Evolutionary conservation across 2,329 filamentous ascomycete species (phyloP).

Genomic region (Aspergillus texensis): DNA sequence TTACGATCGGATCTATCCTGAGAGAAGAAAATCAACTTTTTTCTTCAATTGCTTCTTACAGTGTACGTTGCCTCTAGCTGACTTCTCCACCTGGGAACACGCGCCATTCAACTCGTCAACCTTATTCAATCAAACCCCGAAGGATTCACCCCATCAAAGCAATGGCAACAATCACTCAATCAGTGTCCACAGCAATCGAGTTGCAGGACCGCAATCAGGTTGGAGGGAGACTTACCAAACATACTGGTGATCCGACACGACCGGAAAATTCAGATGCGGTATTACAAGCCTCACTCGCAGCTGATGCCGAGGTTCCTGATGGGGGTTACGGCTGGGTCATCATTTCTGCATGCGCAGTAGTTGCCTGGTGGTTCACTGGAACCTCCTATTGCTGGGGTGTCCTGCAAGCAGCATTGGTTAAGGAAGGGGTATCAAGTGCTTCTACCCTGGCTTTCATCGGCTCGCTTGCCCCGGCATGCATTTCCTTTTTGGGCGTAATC

Average conservation of each 20-base stretch:
- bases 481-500: constrained; percentile 56
- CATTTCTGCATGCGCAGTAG: constrained; percentile 52
- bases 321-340: constrained; percentile 43
- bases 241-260: neutral
- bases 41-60: neutral
- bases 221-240: neutral
- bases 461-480: constrained; percentile 53
- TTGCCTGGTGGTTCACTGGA: constrained; percentile 62
- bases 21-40: neutral
- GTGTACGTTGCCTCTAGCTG: neutral
- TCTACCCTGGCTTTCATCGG: constrained; percentile 63
- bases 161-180: neutral
- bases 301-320: constrained; percentile 46
- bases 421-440: constrained; percentile 50
- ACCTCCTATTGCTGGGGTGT: constrained; percentile 64
- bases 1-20: neutral
- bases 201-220: neutral
- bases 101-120: neutral
- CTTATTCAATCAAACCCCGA: neutral
- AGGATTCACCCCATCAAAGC: neutral
- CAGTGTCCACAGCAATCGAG: neutral
- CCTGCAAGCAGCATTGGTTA: constrained; percentile 59
- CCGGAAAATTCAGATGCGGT: constrained; percentile 28
- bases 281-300: constrained; percentile 49
- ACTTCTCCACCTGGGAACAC: neutral